Conservation (phyloP, 1,284 basidiomycete species). For the Ganoderma leucocontextum region DNA sequence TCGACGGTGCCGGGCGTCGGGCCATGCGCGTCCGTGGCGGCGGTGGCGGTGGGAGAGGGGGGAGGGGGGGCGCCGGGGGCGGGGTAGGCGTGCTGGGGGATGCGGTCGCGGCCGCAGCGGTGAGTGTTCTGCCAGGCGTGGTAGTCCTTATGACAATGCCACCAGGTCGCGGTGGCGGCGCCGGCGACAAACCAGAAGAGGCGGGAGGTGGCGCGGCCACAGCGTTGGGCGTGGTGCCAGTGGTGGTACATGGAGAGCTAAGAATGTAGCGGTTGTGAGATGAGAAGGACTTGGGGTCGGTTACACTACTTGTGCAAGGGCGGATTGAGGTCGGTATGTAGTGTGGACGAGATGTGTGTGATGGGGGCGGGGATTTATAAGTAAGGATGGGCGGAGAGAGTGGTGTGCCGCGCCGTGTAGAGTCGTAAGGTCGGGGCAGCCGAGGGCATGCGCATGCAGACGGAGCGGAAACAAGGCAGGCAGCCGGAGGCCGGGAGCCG, state of each 20-base stretch:
- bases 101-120: slow-evolving; percentile 42
- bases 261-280: not conserved
- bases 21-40: not conserved
- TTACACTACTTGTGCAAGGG: not conserved
- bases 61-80: slow-evolving; percentile 26
- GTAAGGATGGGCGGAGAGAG: not conserved
- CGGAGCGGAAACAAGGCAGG: not conserved
- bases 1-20: slow-evolving; percentile 34
- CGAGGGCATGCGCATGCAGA: slow-evolving; percentile 9
- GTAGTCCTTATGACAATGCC: slow-evolving; percentile 43
- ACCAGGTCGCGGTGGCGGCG: slow-evolving; percentile 59
- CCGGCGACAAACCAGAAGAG: slow-evolving; percentile 74
- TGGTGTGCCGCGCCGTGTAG: slow-evolving; percentile 1
- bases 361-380: not conserved
- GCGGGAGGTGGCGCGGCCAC: slow-evolving; percentile 56
- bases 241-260: slow-evolving; percentile 44
- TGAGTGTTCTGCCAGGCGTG: slow-evolving; percentile 25
- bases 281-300: not conserved
- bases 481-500: slow-evolving; percentile 1
- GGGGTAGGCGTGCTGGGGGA: slow-evolving; percentile 41
- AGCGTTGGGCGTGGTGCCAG: slow-evolving; percentile 42
- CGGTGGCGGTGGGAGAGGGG: slow-evolving; percentile 5
- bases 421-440: not conserved
- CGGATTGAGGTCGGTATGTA: not conserved
- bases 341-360: slow-evolving; percentile 8